Base-by-base conservation (phyloP, 495 filamentous ascomycete species). In the Penicillium soppii region DNA sequence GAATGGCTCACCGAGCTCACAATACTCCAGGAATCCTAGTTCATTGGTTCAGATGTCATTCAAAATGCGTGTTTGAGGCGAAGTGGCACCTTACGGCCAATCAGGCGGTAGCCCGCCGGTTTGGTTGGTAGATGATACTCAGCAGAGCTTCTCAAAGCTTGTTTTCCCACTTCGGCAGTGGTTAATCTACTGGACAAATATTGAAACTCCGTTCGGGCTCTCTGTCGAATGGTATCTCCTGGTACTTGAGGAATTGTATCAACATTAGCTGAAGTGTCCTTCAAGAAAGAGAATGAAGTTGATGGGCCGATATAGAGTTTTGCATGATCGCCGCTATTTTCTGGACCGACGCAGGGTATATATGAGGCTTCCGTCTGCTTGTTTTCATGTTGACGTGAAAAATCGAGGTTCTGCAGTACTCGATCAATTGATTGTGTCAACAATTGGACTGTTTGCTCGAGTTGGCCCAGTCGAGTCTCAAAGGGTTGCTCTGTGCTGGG, bases 241-340 rank as follows among this genome's bases (percentile, higher is more conserved):
- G 7, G 9, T 25, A 20, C 19, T 17, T 26, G 41, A 3, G 30
- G 9, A 16, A 51, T 10, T 15, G 23, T 7, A 30, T 56, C 40
- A 22, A 55, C 38, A 10, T 29, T 43, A 15, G 40, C 47, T 12
- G 53, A 41, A 4, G 41, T 19, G 17, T 51, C 41, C 38, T 47
- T 25, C 4, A 56, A 21, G 27, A 56, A 51, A 5, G 53, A 56
- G 25, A 56, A 56, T 7, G 53, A 56, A 51, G 46, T 32, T 5
- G 53, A 56, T 8, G 53, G 33, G 7, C 47, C 53, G n/a, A 51
- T 51, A 30, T 56, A 56, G 20, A 51, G 53, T 7, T 16, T 20
- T 10, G 47, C 33, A 13, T 41, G 10, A 3, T 32, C 32, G 23
- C 15, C 23, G 6, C n/a, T 17, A 21, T 50, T 20, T 25, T 32